A percentile compares a stretch with the other conserved stretches of the same genome.
Conservation (phyloP, 176 grass and related monocot species). For the Zea mays region DNA sequence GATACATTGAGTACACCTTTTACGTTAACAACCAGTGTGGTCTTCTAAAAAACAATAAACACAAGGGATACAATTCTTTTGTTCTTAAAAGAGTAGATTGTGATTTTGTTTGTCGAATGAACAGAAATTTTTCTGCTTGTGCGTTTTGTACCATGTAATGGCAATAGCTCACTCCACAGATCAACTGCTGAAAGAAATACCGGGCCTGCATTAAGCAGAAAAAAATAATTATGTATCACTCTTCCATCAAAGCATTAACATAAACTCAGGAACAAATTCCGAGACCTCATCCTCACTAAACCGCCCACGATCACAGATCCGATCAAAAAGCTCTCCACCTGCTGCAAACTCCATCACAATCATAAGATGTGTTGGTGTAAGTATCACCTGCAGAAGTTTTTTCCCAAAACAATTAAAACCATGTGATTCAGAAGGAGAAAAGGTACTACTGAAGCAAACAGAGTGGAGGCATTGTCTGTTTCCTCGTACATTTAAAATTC, state of each 20-base stretch:
- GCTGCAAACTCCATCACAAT: slow-evolving; percentile 96
- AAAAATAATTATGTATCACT: slow-evolving; percentile 19
- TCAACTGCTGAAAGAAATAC: slow-evolving; percentile 94
- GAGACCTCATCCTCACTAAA: slow-evolving; percentile 98
- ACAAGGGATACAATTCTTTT: slow-evolving; percentile 2
- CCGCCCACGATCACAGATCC: slow-evolving; percentile 78
- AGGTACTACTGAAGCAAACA: slow-evolving; percentile 16
- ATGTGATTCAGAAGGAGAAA: slow-evolving; percentile 16
- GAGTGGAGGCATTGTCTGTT: slow-evolving; percentile 9
- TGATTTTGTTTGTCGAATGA: neutral
- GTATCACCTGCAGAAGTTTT: slow-evolving; percentile 59
- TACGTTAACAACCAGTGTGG: neutral
- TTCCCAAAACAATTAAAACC: slow-evolving; percentile 27
- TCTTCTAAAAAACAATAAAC: neutral
- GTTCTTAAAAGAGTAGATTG: neutral
- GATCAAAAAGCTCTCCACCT: slow-evolving; percentile 84
- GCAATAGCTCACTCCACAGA: slow-evolving; percentile 91
- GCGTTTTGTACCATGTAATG: slow-evolving; percentile 65
- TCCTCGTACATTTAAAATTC: slow-evolving; percentile 13
- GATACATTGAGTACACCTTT: slow-evolving; percentile 3
- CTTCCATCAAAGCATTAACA: slow-evolving; percentile 27
- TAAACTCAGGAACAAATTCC: slow-evolving; percentile 30
- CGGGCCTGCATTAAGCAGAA: slow-evolving; percentile 64
- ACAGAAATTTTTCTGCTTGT: neutral
- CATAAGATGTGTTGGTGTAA: slow-evolving; percentile 82